phyloP scores from a whole-genome alignment of 495 filamentous ascomycete species.

The Penicillium canariense region DNA sequence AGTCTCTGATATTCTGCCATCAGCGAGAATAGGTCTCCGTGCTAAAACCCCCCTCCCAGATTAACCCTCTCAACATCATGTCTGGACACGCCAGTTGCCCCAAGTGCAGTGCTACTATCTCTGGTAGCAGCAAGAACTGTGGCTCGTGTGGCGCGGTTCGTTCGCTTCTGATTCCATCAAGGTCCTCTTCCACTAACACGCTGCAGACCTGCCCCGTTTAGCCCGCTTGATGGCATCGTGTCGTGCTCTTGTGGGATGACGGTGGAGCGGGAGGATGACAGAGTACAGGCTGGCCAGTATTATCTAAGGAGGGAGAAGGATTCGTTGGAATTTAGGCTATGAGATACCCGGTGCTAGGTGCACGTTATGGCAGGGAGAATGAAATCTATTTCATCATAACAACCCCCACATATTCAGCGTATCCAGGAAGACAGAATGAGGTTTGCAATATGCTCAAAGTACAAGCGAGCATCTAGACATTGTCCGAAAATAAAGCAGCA shows the following conservation, averaged over 20 bases:
- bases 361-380: not conserved
- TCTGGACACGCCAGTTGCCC: slow-evolving; percentile 36
- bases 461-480: slow-evolving; percentile 14
- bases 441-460: slow-evolving; percentile 24
- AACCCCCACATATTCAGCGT: not conserved
- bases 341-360: not conserved
- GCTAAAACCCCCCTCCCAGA: not conserved
- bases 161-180: slow-evolving; percentile 9
- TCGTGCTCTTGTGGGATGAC: too few species aligned
- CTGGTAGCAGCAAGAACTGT: slow-evolving; percentile 33
- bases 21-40: not conserved
- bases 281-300: too few species aligned
- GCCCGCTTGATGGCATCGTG: not conserved
- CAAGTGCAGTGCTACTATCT: slow-evolving; percentile 32
- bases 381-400: not conserved
- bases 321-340: not conserved
- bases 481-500: not conserved
- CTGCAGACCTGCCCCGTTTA: slow-evolving; percentile 31
- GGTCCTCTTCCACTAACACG: slow-evolving; percentile 8
- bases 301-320: not conserved
- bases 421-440: not conserved
- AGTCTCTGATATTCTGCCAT: not conserved
- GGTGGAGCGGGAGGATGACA: too few species aligned
- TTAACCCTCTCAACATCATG: slow-evolving; percentile 16
- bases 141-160: slow-evolving; percentile 38